Percentiles rank a stretch among this genome's conserved stretches.
Conservation (phyloP, 805 yeast genomes). For the Wickerhamiella sergipiensis region DNA sequence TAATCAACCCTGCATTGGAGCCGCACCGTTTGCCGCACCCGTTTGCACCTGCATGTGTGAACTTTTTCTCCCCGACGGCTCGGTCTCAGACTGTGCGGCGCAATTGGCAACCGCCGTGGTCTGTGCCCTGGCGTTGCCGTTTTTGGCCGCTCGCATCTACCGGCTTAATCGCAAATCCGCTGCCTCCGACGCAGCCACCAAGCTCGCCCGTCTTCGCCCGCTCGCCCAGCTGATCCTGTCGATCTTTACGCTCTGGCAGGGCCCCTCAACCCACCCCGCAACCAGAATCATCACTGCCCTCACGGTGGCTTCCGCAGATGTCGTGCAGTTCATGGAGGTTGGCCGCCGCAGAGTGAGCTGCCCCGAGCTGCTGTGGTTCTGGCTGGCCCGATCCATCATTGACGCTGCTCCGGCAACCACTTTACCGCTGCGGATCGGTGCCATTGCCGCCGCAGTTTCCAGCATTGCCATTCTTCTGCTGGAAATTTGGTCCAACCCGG, state of each 20-base stretch:
- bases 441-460: not conserved
- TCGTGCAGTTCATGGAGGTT: not conserved
- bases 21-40: too few relatives aligned
- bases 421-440: not conserved
- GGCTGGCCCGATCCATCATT: not conserved
- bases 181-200: not conserved
- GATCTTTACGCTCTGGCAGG: not conserved
- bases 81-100: not conserved
- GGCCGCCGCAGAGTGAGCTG: not conserved
- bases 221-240: not conserved
- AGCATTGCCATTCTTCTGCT: not conserved
- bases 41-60: not conserved
- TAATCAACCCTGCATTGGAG: too few relatives aligned
- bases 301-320: not conserved
- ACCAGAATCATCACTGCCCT: not conserved
- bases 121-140: not conserved
- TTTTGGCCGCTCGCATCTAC: not conserved
- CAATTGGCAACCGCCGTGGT: not conserved
- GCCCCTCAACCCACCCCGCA: not conserved
- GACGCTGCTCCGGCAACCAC: not conserved
- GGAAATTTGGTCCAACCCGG: constrained; percentile 1
- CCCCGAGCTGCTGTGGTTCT: not conserved
- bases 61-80: not conserved
- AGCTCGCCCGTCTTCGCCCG: not conserved
- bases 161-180: not conserved